Percentiles rank a stretch among this genome's conserved stretches.
Evolutionary conservation across 805 yeast species (phyloP).

Genomic region (Lipomyces starkeyi): DNA sequence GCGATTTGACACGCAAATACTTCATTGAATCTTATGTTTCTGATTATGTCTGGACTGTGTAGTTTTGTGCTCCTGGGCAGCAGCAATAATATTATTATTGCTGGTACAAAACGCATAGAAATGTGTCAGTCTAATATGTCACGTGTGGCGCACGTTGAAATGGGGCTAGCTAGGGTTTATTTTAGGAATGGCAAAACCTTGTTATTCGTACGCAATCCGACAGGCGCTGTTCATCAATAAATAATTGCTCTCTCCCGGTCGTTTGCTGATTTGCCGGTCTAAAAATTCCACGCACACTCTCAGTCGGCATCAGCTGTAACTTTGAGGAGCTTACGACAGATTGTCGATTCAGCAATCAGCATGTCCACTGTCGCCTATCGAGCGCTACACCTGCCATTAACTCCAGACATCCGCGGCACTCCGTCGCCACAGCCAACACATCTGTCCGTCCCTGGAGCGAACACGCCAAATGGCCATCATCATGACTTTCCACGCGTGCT

Average conservation of each 20-base stretch:
- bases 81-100: no score
- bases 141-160: background rate
- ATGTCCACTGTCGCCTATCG: slow-evolving; percentile 5
- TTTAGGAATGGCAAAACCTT: background rate
- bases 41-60: no score
- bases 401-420: slow-evolving; percentile 18
- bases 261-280: no score
- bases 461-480: background rate
- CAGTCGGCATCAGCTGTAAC: background rate
- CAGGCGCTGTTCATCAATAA: no score
- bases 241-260: no score
- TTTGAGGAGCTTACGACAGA: background rate
- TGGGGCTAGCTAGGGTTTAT: background rate
- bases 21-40: no score
- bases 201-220: no score
- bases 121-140: background rate
- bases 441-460: slow-evolving; percentile 29
- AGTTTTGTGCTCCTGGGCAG: no score
- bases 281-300: background rate
- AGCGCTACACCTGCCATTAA: slow-evolving; percentile 3
- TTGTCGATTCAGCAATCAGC: background rate
- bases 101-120: background rate
- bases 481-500: slow-evolving; percentile 21
- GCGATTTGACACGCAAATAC: no score
- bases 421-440: slow-evolving; percentile 35